Conservation (phyloP, 495 filamentous ascomycete genomes). For the Lindgomyces ingoldianus region DNA sequence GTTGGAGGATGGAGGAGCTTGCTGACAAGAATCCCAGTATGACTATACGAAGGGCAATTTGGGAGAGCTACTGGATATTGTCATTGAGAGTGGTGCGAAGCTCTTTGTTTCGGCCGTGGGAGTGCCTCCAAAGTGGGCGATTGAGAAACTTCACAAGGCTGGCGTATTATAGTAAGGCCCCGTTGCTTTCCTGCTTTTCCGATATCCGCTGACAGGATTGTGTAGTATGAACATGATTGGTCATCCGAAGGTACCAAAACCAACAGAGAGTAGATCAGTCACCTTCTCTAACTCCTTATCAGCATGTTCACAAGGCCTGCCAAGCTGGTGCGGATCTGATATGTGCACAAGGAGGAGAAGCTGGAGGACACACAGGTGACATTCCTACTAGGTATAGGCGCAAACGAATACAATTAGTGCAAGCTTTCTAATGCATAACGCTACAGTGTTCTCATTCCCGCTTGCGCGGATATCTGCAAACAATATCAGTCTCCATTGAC, state of each 20-base stretch:
- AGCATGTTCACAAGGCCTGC: constrained; percentile 38
- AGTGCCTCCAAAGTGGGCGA: constrained; percentile 31
- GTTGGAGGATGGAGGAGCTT: background rate
- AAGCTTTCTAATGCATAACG: background rate
- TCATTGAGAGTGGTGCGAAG: constrained; percentile 38
- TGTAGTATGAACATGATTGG: constrained; percentile 35
- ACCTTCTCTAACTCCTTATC: no score
- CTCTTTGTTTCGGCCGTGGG: constrained; percentile 38
- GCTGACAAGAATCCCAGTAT: constrained; percentile 5
- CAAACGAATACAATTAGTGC: no score
- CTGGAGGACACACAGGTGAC: constrained; percentile 77
- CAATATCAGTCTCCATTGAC: constrained; percentile 59
- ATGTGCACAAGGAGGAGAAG: constrained; percentile 72
- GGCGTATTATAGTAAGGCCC: constrained; percentile 24
- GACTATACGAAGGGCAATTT: constrained; percentile 37
- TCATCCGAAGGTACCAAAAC: constrained; percentile 30
- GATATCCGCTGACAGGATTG: background rate
- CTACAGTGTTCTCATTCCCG: constrained; percentile 62
- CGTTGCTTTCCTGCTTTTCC: background rate
- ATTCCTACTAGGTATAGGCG: constrained; percentile 57
- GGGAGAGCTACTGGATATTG: constrained; percentile 32
- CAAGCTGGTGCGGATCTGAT: constrained; percentile 36
- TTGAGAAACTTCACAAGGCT: constrained; percentile 34
- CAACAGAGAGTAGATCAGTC: no score
- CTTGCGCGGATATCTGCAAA: constrained; percentile 71